Evolutionary conservation across 164 flowering plant genomes (phyloP), one percentile per base, ranked within the genome.

Genomic region (Magnolia sinica): DNA sequence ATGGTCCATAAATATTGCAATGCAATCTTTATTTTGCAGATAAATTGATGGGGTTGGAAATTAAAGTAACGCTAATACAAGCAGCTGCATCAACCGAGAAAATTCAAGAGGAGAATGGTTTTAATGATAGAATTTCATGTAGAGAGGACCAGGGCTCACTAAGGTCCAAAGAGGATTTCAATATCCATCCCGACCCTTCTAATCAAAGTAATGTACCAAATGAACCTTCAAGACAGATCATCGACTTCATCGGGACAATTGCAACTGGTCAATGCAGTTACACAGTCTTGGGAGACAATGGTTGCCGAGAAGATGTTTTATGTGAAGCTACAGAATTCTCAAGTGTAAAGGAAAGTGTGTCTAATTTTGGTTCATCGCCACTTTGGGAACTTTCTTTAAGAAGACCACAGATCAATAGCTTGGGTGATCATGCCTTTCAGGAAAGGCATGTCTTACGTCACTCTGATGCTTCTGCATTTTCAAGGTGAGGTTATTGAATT

Each of bases 391-490:
- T 85, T 66, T 85, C 88, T 79, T 79, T 85, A 61, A 79, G 78
- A 77, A 83, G 85, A 73, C 74, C 74, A n/a, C 68, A 23, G 51
- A 77, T 76, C 0, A 55, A 67, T 1, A 59, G 77, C 74, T 74
- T 64, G 23, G 72, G 74, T 68, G 75, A 78, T 64, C 76, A 80
- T 65, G 79, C 31, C 24, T 73, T 68, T 27, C 82, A 72, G 45
- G 80, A 83, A 78, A 77, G 79, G 76, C 87, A 81, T 64, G 70
- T 75, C 2, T 77, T 86, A 23, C 83, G 81, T 71, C 88, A 82
- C 50, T 88, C 88, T 58, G 65, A 74, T 70, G 83, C 84, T 2
- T 86, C 90, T 19, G 87, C 90, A 70, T 88, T 88, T 80, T 83
- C 88, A 73, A 67, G 88, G 90, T 87, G 69, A 78, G 81, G 23